A percentile compares a stretch with the other conserved stretches of the same genome.
These are phyloP conservation scores for Diphasiastrum complanatum DNA, from an alignment of 83 land plant genomes.

Conservation along the genomic window DNA sequence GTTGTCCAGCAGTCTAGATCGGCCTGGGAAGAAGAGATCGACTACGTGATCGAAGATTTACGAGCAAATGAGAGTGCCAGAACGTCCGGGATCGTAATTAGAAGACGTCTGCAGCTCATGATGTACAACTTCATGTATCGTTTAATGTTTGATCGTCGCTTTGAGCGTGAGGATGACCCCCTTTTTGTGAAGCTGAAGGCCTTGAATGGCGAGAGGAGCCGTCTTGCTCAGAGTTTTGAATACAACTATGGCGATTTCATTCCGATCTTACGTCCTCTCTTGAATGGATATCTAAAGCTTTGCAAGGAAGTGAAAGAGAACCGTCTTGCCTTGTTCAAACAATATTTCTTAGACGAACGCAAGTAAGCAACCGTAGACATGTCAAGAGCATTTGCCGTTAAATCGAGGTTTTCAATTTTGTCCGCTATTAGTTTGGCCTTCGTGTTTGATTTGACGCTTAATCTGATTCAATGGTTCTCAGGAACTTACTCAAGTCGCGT, in stretches of 20 bases:
- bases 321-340: conserved; percentile 29
- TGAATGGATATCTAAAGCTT: conserved; percentile 17
- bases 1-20: conserved; percentile 35
- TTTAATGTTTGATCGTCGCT: conserved; percentile 34
- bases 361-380: conserved; percentile 7
- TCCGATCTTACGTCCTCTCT: conserved; percentile 31
- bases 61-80: background rate
- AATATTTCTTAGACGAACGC: conserved; percentile 25
- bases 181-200: conserved; percentile 20
- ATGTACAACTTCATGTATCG: conserved; percentile 36
- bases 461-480: background rate
- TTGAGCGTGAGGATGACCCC: conserved; percentile 28
- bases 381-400: background rate
- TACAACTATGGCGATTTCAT: conserved; percentile 51
- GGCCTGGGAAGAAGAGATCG: conserved; percentile 42
- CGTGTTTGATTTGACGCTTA: background rate
- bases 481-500: conserved; percentile 6
- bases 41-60: conserved; percentile 24
- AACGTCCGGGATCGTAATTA: conserved; percentile 20
- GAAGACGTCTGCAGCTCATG: conserved; percentile 33
- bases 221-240: conserved; percentile 38
- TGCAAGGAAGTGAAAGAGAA: conserved; percentile 35
- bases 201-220: conserved; percentile 28
- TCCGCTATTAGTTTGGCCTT: background rate
- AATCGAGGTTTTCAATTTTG: background rate